Evolutionary conservation across 176 grass and related monocot species (phyloP), one percentile per base, ranked within the genome.

Genomic region (Triticum timopheevii): DNA sequence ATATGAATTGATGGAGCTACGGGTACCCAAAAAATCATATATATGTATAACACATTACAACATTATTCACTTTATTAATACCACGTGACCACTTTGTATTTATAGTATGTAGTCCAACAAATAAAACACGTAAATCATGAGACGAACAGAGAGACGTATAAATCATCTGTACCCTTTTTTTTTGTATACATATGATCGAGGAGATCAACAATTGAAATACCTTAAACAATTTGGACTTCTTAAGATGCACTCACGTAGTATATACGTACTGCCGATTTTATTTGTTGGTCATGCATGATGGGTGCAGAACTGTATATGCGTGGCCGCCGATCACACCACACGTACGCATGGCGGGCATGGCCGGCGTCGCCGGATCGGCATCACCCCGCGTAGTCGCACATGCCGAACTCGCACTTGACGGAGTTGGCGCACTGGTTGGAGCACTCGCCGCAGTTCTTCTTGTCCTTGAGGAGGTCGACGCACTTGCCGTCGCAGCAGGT

Each of bases 361-460:
- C 7, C 64, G 42, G 8, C 79, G 81, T 11, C 22, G 66, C 3
- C 16, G 10, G 31, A 9, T 24, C 11, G 44, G 1, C 3, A 6
- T 86, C 65, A 91, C 50, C 30, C 85, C 13, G 90, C 90, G 86
- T 91, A 91, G 86, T 78, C 3, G 86, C 90, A 91, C 16, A 78
- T 1, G 63, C 86, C 82, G 2, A 5, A 64, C 2, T 10, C 7
- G 77, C 89, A 91, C 12, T 39, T 56, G 35, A 13, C 20, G 54
- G 54, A 59, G 19, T 38, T 81, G 69, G 47, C 13, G 85, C 89
- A 91, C 16, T 2, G 33, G 64, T 34, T 13, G 50, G 27, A 59
- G 70, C 90, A 91, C 0, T 27, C 23, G 40, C 90, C 90, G 86
- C 90, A 91, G 90, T 91, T 91, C 19, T 78, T 82, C 10, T 23